Conservation (phyloP, 1,139 yeast genomes). For the Candida gigantensis region DNA sequence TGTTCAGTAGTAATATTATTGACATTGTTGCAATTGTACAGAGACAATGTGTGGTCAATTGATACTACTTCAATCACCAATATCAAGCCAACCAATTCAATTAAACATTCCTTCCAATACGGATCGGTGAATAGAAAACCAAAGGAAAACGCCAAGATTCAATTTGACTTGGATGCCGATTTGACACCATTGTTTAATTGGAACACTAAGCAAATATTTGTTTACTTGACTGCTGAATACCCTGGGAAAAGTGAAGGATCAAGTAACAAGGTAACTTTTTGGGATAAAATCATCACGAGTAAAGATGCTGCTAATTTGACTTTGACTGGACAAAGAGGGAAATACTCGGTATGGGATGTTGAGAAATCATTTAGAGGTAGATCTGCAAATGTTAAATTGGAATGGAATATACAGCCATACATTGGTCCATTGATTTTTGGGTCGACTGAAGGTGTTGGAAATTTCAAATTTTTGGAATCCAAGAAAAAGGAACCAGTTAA, state of each 20-base stretch:
- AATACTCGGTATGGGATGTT: conserved; percentile 89
- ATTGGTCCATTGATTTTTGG: conserved; percentile 82
- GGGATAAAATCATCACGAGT: conserved; percentile 79
- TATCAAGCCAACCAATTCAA: conserved; percentile 40
- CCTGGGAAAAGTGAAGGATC: conserved; percentile 57
- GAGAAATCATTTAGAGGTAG: conserved; percentile 66
- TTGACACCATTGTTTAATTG: conserved; percentile 83
- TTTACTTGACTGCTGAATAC: conserved; percentile 86
- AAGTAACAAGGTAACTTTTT: conserved; percentile 72
- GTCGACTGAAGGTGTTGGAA: conserved; percentile 37
- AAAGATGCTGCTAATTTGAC: conserved; percentile 59
- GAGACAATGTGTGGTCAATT: conserved; percentile 44
- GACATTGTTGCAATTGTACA: conserved; percentile 51
- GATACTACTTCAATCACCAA: conserved; percentile 44
- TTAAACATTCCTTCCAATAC: conserved; percentile 68
- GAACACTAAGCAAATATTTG: conserved; percentile 95
- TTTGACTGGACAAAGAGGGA: conserved; percentile 57
- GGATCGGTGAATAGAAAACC: conserved; percentile 72
- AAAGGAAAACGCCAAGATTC: conserved; percentile 75
- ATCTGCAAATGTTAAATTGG: conserved; percentile 68
- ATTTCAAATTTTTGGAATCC: conserved; percentile 31
- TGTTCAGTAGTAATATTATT: conserved; percentile 47
- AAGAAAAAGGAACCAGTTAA: conserved; percentile 18
- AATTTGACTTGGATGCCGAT: conserved; percentile 68
- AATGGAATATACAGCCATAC: conserved; percentile 93